Evolutionary conservation across 2,329 filamentous ascomycete species (phyloP).

Genomic region (Aspergillus clavatus): DNA sequence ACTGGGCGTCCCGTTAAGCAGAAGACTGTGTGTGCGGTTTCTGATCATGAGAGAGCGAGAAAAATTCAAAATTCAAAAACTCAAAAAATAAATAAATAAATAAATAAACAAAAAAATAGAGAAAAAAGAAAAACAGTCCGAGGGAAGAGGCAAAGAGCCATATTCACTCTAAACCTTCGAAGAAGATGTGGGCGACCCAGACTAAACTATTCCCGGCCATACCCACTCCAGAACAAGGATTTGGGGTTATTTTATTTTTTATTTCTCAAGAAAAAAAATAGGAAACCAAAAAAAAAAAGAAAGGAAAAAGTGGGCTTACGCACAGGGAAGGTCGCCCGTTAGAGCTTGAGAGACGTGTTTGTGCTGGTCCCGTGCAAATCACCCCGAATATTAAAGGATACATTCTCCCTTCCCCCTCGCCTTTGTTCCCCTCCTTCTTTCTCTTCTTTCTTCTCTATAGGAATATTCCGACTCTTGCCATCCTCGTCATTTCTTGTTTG

Average conservation of each 20-base stretch:
- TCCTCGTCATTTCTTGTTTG: constrained; percentile 30
- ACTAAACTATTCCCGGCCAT: background rate
- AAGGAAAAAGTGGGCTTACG: constrained; percentile 23
- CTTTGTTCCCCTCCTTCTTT: constrained; percentile 15
- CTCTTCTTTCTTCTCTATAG: constrained; percentile 26
- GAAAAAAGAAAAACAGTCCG: constrained; percentile 1
- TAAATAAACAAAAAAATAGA: constrained; percentile 9
- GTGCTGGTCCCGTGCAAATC: constrained; percentile 26
- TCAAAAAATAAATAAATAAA: constrained; percentile 6
- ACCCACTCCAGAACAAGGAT: constrained; percentile 1
- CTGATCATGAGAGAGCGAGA: constrained; percentile 4
- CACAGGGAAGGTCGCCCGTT: constrained; percentile 28
- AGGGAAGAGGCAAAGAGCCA: constrained; percentile 1
- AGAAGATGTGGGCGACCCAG: background rate
- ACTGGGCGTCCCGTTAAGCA: constrained; percentile 19
- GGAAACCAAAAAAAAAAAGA: constrained; percentile 8
- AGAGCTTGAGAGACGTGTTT: constrained; percentile 25
- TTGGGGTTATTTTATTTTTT: background rate
- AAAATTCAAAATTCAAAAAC: constrained; percentile 3
- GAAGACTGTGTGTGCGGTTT: constrained; percentile 14
- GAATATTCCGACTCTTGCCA: constrained; percentile 38
- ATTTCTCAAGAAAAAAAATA: constrained; percentile 1
- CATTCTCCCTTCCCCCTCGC: constrained; percentile 25
- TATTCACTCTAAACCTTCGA: background rate
- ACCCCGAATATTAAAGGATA: constrained; percentile 33